Conservation (phyloP, 2,329 filamentous ascomycete genomes). For the Ilyonectria destructans region DNA sequence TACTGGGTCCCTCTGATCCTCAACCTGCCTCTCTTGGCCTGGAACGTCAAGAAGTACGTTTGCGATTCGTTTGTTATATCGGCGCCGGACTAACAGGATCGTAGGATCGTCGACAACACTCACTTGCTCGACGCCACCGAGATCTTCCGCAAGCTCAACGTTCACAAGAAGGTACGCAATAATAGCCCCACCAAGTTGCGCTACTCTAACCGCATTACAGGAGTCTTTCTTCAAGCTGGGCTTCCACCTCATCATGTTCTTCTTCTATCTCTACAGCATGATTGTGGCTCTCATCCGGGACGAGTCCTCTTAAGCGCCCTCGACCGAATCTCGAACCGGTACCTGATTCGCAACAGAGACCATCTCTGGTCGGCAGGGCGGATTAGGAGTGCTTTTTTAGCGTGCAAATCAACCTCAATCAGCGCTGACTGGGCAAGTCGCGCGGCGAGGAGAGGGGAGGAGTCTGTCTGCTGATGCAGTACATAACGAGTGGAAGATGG, state of each 20-base stretch:
- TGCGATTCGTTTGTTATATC: not conserved
- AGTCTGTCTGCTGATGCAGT: constrained; percentile 40
- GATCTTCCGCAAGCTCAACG: constrained; percentile 99
- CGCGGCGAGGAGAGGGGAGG: constrained; percentile 40
- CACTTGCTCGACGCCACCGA: constrained; percentile 98
- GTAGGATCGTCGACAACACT: constrained; percentile 95
- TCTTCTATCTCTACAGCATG: constrained; percentile 99
- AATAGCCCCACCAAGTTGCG: not conserved
- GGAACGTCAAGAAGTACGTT: constrained; percentile 97
- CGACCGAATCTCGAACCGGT: constrained; percentile 38
- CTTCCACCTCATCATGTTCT: constrained; percentile 99
- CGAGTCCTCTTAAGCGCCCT: constrained; percentile 81
- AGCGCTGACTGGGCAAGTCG: constrained; percentile 40
- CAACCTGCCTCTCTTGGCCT: constrained; percentile 92
- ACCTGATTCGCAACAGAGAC: constrained; percentile 27
- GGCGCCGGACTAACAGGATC: constrained; percentile 41
- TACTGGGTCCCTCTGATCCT: constrained; percentile 96
- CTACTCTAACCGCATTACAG: constrained; percentile 63
- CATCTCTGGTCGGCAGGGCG: constrained; percentile 28
- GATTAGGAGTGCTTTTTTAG: constrained; percentile 30
- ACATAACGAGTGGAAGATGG: constrained; percentile 49
- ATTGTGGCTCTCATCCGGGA: constrained; percentile 97
- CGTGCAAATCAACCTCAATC: constrained; percentile 12
- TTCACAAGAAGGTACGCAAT: constrained; percentile 91
- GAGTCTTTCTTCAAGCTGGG: constrained; percentile 99